Conservation (phyloP, 192 early-diverging fungal species). For the Tieghemiomyces parasiticus region DNA sequence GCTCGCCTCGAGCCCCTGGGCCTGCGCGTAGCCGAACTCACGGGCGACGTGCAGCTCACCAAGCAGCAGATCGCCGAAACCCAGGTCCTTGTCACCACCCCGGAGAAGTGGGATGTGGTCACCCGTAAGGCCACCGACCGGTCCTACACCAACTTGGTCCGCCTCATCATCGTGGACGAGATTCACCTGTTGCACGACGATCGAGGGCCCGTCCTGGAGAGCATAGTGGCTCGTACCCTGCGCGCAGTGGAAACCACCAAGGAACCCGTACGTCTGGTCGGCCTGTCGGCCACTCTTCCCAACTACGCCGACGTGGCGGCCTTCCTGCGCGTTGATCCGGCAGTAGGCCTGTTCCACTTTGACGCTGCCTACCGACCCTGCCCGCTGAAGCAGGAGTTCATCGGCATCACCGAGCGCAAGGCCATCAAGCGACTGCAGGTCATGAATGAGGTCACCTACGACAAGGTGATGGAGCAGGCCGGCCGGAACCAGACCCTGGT, state of each 20-base stretch:
- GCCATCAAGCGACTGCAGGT: slow-evolving; percentile 81
- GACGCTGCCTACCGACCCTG: slow-evolving; percentile 86
- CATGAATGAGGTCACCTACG: slow-evolving; percentile 95
- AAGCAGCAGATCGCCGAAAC: slow-evolving; percentile 93
- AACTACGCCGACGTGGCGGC: slow-evolving; percentile 93
- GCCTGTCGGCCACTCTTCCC: slow-evolving; percentile 85
- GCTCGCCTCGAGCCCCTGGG: slow-evolving; percentile 58
- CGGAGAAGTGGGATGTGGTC: slow-evolving; percentile 98
- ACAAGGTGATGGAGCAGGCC: slow-evolving; percentile 81
- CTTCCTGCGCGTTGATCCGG: slow-evolving; percentile 75
- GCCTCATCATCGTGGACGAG: slow-evolving; percentile 91
- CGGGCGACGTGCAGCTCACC: slow-evolving; percentile 92
- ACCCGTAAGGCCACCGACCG: slow-evolving; percentile 91
- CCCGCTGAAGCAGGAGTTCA: slow-evolving; percentile 89
- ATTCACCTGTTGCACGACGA: slow-evolving; percentile 95
- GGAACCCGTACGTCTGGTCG: slow-evolving; percentile 78
- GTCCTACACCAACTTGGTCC: slow-evolving; percentile 78
- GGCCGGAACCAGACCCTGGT: slow-evolving; percentile 78
- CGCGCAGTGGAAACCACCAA: slow-evolving; percentile 81
- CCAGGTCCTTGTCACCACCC: slow-evolving; percentile 95
- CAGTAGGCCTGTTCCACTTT: slow-evolving; percentile 81
- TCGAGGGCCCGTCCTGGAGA: slow-evolving; percentile 92
- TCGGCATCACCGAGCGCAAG: slow-evolving; percentile 96
- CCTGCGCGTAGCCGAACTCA: slow-evolving; percentile 87
- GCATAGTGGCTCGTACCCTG: slow-evolving; percentile 75